Conservation (phyloP, 306 rosid genomes). For the Sindora glabra region DNA sequence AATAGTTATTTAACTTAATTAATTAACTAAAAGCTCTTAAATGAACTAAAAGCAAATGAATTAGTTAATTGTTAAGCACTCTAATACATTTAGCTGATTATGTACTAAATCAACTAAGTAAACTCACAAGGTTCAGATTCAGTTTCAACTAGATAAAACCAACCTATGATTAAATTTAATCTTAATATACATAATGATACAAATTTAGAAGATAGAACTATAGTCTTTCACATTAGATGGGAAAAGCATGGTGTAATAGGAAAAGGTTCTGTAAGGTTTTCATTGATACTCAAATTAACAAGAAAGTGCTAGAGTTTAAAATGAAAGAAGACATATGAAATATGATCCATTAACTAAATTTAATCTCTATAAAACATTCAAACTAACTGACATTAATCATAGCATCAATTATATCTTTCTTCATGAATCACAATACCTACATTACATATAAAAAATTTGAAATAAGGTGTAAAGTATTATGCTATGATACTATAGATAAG, state of each 20-base stretch:
- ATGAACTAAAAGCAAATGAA: too few species aligned
- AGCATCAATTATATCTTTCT: background rate
- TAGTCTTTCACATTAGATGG: background rate
- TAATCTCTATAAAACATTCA: too few species aligned
- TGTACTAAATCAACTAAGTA: too few species aligned
- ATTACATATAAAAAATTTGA: background rate
- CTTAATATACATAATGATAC: background rate
- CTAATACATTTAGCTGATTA: too few species aligned
- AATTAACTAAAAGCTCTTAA: too few species aligned
- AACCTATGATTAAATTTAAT: background rate
- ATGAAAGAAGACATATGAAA: background rate
- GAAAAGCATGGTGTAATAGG: background rate
- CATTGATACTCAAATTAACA: background rate
- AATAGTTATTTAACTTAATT: too few species aligned
- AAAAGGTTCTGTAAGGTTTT: background rate
- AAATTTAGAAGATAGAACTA: background rate
- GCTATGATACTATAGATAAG: background rate
- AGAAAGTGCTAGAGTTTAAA: background rate
- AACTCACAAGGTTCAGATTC: too few species aligned
- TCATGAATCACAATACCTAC: background rate
- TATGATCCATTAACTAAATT: background rate
- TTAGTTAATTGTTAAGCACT: too few species aligned
- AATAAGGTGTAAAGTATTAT: background rate
- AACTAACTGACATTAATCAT: background rate
- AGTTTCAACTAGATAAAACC: too few species aligned